Conservation (phyloP, 192 early-diverging fungal species). For the Backusella westeae region DNA sequence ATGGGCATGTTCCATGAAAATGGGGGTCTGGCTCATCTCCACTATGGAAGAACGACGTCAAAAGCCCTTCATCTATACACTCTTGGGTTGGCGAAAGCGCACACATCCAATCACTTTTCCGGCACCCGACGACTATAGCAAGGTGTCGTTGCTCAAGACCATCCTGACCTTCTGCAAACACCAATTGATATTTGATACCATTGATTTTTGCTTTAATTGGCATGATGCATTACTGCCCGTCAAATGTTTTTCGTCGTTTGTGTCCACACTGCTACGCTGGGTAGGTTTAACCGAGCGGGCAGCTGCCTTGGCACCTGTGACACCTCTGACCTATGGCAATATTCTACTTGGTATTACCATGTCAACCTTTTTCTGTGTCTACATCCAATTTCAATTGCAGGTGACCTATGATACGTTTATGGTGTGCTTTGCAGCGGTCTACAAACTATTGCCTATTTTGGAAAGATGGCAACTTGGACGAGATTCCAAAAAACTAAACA, state of each 20-base stretch:
- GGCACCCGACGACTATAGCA: background rate
- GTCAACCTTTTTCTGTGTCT: constrained; percentile 12
- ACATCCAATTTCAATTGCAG: constrained; percentile 18
- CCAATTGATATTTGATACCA: constrained; percentile 1
- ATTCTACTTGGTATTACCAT: constrained; percentile 2
- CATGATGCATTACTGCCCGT: constrained; percentile 1
- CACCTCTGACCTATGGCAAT: background rate
- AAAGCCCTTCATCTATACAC: background rate
- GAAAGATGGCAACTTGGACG: constrained; percentile 1
- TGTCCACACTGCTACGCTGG: background rate
- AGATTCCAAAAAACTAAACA: background rate
- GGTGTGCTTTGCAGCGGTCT: background rate
- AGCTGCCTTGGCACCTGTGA: background rate
- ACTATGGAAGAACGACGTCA: constrained; percentile 11
- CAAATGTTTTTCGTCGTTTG: background rate
- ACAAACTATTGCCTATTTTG: constrained; percentile 3
- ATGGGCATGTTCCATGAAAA: constrained; percentile 18
- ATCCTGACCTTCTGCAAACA: background rate
- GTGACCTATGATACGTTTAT: constrained; percentile 13
- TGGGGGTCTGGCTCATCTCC: constrained; percentile 17
- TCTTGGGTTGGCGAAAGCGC: constrained; percentile 5
- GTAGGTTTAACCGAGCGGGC: background rate
- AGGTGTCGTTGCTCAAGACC: background rate
- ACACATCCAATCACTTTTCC: background rate
- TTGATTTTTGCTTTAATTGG: background rate